These are phyloP conservation scores for Immersiporthe knoxdaviesiana DNA, from an alignment of 2,329 filamentous ascomycete genomes.

Conservation along the genomic window DNA sequence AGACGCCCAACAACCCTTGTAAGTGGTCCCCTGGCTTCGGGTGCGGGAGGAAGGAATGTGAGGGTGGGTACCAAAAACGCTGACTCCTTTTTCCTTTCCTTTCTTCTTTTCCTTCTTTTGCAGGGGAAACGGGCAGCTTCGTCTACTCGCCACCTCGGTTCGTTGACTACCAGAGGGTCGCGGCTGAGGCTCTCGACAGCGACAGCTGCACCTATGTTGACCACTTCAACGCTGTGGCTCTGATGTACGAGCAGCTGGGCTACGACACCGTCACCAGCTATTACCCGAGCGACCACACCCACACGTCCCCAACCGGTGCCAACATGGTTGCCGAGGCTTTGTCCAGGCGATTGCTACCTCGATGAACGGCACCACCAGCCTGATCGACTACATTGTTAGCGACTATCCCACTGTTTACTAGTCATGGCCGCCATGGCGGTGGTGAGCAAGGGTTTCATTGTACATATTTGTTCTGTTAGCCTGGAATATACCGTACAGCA, in stretches of 20 bases:
- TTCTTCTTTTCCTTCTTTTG: background rate
- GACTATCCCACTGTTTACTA: constrained; percentile 34
- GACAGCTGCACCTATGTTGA: constrained; percentile 56
- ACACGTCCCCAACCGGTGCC: constrained; percentile 60
- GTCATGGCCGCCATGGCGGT: background rate
- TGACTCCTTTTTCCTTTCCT: background rate
- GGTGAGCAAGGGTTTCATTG: background rate
- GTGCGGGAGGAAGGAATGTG: no score
- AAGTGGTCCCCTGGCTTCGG: background rate
- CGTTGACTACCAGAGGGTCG: constrained; percentile 51
- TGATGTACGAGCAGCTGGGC: constrained; percentile 53
- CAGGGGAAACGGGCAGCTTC: constrained; percentile 59
- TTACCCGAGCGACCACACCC: constrained; percentile 63
- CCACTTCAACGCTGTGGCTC: constrained; percentile 58
- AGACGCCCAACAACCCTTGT: constrained; percentile 62
- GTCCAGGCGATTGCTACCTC: constrained; percentile 49
- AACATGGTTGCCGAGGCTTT: constrained; percentile 57
- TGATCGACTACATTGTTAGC: constrained; percentile 33
- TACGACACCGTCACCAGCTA: constrained; percentile 50
- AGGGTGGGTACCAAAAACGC: background rate
- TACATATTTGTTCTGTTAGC: background rate
- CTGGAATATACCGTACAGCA: background rate
- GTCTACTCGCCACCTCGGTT: constrained; percentile 54
- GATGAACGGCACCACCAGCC: constrained; percentile 37
- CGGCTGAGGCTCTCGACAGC: constrained; percentile 49